Base-by-base conservation (phyloP, 805 yeast genomes). In the Yarrowia porcina region DNA sequence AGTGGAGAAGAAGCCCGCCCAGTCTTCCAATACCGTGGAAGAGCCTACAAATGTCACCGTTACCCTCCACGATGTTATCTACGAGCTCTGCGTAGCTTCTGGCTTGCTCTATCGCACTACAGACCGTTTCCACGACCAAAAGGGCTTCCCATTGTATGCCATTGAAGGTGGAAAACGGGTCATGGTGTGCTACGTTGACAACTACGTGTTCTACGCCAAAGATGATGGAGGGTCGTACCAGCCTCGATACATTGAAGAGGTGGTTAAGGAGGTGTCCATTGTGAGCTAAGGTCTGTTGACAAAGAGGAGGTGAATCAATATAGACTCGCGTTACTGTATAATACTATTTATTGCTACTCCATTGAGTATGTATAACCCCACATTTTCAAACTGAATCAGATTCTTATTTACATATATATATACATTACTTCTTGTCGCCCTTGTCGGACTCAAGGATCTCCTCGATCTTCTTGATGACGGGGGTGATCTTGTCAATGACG, bases 21-120 rank as follows among this genome's bases (percentile, higher is more conserved):
- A 36, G 44, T 17, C 59, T 17, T 8, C 28, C 25, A 52, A 36
- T 8, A 42, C 44, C 8, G 23, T 25, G 12, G 33, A 20, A 4
- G 59, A 52, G 15, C n/a, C 56, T 12, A 25, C 39, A 25, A 30
- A 10, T 17, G 30, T 45, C 13, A 20, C 57, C 36, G 70, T 64
- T 4, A 77, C 88, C 0, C 85, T 86, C 69, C 84, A 79, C 66
- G 90, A 88, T 61, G 85, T 90, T 18, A 82, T 89, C 2, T 83
- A 80, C 61, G 82, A 82, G 2, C 82, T 76, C 68, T 90, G 96
- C 68, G 69, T 77, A 30, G 36, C 47, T 17, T 18, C 61, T 8
- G 59, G 59, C 2, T 7, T 52, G 33, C 17, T 52, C 13, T 52
- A 52, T 20, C 42, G 33, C 11, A 35, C 59, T 10, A 36, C 59